Conservation (phyloP, 352 stramenopile species). For the Plasmopara halstedii region DNA sequence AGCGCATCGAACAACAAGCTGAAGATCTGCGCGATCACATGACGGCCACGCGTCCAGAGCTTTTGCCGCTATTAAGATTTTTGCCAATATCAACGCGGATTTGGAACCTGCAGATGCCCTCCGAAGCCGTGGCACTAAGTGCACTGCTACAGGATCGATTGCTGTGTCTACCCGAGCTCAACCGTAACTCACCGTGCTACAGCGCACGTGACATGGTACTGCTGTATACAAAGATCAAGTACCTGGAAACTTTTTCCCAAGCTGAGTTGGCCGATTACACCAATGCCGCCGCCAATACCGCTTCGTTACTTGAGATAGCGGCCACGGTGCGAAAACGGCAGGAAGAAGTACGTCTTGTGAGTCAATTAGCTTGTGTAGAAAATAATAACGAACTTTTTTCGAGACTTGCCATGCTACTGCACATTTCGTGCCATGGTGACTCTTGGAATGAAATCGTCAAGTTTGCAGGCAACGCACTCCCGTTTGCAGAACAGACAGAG, state of each 20-base stretch:
- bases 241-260: conserved; percentile 65
- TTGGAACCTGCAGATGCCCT: conserved; percentile 36
- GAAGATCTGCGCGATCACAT: conserved; percentile 38
- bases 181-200: conserved; percentile 76
- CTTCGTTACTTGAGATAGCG: background rate
- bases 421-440: conserved; percentile 66
- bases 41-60: conserved; percentile 35
- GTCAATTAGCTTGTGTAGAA: conserved; percentile 48
- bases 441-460: conserved; percentile 71
- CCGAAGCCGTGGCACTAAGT: conserved; percentile 58
- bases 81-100: conserved; percentile 1
- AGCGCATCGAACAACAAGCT: conserved; percentile 3
- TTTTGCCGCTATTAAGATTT: conserved; percentile 41
- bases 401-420: conserved; percentile 50
- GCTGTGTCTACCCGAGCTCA: conserved; percentile 65
- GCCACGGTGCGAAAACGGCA: conserved; percentile 11
- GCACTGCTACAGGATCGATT: conserved; percentile 62
- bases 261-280: conserved; percentile 55
- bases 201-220: conserved; percentile 68
- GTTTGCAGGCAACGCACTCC: conserved; percentile 64
- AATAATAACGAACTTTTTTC: conserved; percentile 58
- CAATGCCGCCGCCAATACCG: conserved; percentile 3
- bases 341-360: conserved; percentile 58
- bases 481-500: conserved; percentile 81
- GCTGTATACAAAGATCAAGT: conserved; percentile 81